These are phyloP conservation scores for Debaryomyces fabryi DNA, from an alignment of 1,139 yeast genomes.

Conservation along the genomic window DNA sequence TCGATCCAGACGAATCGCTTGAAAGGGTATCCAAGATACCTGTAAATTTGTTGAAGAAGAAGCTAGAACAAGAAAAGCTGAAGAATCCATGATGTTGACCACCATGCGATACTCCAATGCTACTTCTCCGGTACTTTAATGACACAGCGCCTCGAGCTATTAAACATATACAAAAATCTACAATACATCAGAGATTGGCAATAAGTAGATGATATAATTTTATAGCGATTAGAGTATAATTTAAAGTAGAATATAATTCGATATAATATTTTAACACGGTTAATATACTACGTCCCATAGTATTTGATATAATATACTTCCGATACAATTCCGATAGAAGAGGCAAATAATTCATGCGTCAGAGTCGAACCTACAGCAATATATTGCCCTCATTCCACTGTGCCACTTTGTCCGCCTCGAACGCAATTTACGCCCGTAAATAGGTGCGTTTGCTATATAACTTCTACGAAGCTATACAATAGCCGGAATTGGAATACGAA, in stretches of 20 bases:
- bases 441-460: not conserved
- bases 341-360: not conserved
- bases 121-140: too few relatives aligned
- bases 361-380: not conserved
- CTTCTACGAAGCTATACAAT: not conserved
- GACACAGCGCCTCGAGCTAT: not conserved
- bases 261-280: too few relatives aligned
- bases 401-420: not conserved
- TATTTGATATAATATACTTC: too few relatives aligned
- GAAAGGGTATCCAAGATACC: slow-evolving; percentile 24
- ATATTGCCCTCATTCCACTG: not conserved
- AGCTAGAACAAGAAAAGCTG: slow-evolving; percentile 10
- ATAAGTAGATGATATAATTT: too few relatives aligned
- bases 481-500: not conserved
- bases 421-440: not conserved
- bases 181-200: not conserved
- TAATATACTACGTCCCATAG: too few relatives aligned
- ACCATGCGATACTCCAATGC: not conserved
- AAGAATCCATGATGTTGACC: not conserved
- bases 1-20: slow-evolving; percentile 23
- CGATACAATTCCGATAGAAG: too few relatives aligned
- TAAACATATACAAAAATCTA: not conserved
- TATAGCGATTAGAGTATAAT: not conserved
- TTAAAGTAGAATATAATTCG: not conserved
- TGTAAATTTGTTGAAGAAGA: slow-evolving; percentile 19